Conservation (phyloP, 768 basidiomycete genomes). For the Mycena olivaceomarginata region DNA sequence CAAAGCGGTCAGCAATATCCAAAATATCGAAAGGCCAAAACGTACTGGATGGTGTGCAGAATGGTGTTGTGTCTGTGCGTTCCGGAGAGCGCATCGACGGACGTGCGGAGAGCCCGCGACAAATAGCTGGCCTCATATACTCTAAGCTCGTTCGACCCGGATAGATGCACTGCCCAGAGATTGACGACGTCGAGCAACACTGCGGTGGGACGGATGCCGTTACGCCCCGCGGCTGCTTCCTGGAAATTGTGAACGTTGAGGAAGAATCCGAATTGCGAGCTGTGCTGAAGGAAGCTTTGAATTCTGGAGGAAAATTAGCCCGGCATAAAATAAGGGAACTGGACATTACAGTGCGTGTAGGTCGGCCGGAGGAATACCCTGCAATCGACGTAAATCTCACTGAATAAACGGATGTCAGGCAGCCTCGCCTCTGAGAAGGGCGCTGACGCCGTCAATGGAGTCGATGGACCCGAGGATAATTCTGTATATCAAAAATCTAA, state of each 20-base stretch:
- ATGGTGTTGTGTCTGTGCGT: neutral
- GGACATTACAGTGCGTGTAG: no score
- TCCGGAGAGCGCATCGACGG: neutral
- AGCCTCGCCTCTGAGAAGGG: no score
- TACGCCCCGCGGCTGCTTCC: slow-evolving; percentile 5
- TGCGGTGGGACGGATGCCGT: neutral
- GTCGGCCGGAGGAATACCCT: neutral
- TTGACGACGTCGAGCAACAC: neutral
- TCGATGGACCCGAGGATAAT: no score
- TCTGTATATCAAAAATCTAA: no score
- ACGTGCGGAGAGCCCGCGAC: neutral
- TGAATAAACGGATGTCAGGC: no score
- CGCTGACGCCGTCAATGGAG: no score
- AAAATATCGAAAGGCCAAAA: neutral
- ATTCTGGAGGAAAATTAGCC: no score
- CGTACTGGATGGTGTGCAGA: slow-evolving; percentile 52
- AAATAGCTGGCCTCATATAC: neutral
- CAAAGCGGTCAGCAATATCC: no score
- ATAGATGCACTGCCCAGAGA: slow-evolving; percentile 26
- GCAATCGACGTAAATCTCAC: neutral
- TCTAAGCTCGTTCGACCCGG: neutral
- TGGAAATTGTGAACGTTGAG: slow-evolving; percentile 62
- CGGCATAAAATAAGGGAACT: no score
- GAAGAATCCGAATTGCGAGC: slow-evolving; percentile 65
- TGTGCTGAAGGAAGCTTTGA: neutral